Base-by-base conservation (phyloP, 2,329 filamentous ascomycete species). In the Ascocoryne sarcoides region DNA sequence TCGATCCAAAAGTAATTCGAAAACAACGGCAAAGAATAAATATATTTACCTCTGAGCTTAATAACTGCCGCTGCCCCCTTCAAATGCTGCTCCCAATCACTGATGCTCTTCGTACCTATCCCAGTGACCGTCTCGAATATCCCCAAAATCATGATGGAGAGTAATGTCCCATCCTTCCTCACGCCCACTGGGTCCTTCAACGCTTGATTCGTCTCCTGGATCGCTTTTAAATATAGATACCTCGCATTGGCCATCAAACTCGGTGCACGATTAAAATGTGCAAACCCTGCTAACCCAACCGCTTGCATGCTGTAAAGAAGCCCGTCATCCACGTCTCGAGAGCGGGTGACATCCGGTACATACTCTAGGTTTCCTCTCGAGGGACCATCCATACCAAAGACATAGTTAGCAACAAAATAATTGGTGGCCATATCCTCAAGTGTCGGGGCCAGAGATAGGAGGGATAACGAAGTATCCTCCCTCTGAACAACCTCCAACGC, bases 111-210 rank as follows among this genome's bases (percentile, higher is more conserved):
- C 5, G 62, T 57, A 5, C 62, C 65, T 15, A 60, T 62, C 12
- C 70, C 70, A 9, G 69, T 67, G 44, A 75, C 62, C 49, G 69
- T 70, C 54, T 76, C 72, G 38, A 70, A 76, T 4, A 72, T 68
- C 32, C 70, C 67, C 4, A 76, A 62, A 33, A 76, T 67, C 34
- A 76, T 62, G 12, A 76, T 66, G 1, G 69, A 65, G 7, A 75
- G 62, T 61, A 76, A 68, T 0, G 73, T 76, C 31, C 63, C 69
- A 46, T 76, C 73, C 48, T 71, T 71, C 47, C 67, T 60, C 4
- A 65, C 68, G 40, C 68, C 62, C 10, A 45, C 50, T 1, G 70
- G 65, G 38, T 69, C 57, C 33, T 60, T 57, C n/a, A 76, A 60
- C 2, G 71, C 70, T 14, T 59, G 54, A 37, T 74, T 73, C 5